Conservation (phyloP, 768 basidiomycete species). For the Tylopilus rubrobrunneus region DNA sequence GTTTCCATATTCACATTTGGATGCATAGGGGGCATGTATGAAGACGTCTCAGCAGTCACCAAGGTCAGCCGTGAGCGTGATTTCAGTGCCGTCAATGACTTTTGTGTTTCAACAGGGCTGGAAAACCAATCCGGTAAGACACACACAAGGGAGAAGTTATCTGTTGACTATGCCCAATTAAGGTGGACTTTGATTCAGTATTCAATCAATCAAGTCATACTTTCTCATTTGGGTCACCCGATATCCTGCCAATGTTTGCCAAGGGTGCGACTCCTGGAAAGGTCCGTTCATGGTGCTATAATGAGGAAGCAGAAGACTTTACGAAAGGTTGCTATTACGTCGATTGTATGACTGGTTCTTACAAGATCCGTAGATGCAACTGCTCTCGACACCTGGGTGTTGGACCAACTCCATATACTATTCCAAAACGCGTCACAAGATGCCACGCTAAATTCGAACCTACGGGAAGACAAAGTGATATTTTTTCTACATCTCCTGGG, state of each 20-base stretch:
- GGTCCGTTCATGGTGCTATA: slow-evolving; percentile 73
- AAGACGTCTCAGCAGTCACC: slow-evolving; percentile 84
- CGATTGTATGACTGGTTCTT: not conserved
- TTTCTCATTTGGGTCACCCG: slow-evolving; percentile 83
- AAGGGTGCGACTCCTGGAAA: slow-evolving; percentile 67
- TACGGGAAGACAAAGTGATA: slow-evolving; percentile 58
- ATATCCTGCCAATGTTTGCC: slow-evolving; percentile 85
- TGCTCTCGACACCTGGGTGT: slow-evolving; percentile 72
- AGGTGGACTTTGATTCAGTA: slow-evolving; percentile 81
- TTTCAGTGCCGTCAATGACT: slow-evolving; percentile 5
- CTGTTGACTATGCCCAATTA: slow-evolving; percentile 5
- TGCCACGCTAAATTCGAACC: slow-evolving; percentile 41
- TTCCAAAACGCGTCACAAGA: slow-evolving; percentile 63
- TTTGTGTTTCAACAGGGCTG: slow-evolving; percentile 51
- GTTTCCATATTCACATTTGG: slow-evolving; percentile 2
- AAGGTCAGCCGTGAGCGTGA: slow-evolving; percentile 45
- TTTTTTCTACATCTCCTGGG: slow-evolving; percentile 86
- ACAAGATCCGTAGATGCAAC: slow-evolving; percentile 56
- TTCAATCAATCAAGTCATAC: slow-evolving; percentile 79
- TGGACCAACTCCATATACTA: slow-evolving; percentile 60
- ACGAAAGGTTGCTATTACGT: slow-evolving; percentile 56
- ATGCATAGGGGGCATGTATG: slow-evolving; percentile 82
- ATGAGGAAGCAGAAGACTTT: slow-evolving; percentile 79
- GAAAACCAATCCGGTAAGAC: slow-evolving; percentile 74
- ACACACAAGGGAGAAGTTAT: not conserved